These are phyloP conservation scores for Apiosordaria backusii DNA, from an alignment of 495 filamentous ascomycete species.

Conservation along the genomic window DNA sequence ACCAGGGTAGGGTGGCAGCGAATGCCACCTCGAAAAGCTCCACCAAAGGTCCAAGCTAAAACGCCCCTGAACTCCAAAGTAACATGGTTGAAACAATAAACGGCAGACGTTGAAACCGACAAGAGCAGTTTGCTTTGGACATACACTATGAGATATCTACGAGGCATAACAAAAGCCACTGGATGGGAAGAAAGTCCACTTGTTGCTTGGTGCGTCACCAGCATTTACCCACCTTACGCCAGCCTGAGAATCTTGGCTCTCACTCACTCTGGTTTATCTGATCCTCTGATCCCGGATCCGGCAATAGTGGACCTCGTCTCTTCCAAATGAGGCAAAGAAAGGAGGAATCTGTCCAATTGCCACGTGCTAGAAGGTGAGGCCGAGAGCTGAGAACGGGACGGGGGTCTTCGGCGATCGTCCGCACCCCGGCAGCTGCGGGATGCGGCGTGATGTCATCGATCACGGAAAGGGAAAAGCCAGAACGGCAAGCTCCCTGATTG, in stretches of 20 bases:
- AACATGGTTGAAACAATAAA: background rate
- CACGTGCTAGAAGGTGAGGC: background rate
- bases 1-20: background rate
- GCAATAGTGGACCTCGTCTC: background rate
- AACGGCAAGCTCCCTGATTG: background rate
- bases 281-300: background rate
- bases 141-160: too few relatives aligned
- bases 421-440: background rate
- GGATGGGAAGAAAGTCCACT: background rate
- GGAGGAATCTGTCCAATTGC: background rate
- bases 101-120: background rate
- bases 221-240: background rate
- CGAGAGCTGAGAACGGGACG: background rate
- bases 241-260: background rate
- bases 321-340: background rate
- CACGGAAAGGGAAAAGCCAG: too few relatives aligned
- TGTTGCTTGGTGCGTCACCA: background rate
- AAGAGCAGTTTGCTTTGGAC: background rate
- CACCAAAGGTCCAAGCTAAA: background rate
- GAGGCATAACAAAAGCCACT: background rate
- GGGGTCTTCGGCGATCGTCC: background rate
- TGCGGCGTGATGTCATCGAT: background rate
- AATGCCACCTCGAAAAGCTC: background rate
- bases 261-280: background rate
- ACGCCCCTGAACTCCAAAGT: background rate